Evolutionary conservation across 2,329 filamentous ascomycete species (phyloP).

Genomic region (Emergomyces orientalis): DNA sequence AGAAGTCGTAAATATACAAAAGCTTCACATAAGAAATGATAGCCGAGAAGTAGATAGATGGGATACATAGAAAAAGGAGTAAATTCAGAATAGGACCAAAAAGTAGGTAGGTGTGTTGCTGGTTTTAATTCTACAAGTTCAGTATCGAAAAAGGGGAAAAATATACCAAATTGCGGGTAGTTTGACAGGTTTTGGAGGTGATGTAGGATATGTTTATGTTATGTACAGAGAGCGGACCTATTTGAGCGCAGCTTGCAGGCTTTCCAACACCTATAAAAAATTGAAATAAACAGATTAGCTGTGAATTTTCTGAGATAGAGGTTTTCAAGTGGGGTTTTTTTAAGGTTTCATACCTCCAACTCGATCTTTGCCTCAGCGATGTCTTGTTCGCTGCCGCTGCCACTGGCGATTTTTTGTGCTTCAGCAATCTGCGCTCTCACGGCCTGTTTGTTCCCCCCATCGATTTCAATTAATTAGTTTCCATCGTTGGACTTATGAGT

Average conservation of each 20-base stretch:
- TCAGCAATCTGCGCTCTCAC: conserved; percentile 85
- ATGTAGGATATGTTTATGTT: conserved; percentile 12
- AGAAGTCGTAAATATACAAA: no score
- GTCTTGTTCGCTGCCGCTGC: conserved; percentile 89
- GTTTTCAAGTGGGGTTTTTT: not conserved
- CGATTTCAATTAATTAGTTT: not conserved
- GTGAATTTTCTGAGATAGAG: not conserved
- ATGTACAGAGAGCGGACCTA: conserved; percentile 37
- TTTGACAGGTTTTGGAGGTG: not conserved
- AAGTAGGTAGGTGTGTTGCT: not conserved
- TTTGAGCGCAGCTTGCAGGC: conserved; percentile 41
- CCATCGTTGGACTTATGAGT: not conserved
- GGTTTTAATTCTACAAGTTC: conserved; percentile 13
- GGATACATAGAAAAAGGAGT: not conserved
- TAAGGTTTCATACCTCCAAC: conserved; percentile 63
- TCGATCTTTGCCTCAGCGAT: conserved; percentile 99
- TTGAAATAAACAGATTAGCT: conserved; percentile 6
- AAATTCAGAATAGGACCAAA: not conserved
- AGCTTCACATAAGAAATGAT: not conserved
- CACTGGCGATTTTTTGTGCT: conserved; percentile 87
- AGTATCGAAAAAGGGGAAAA: not conserved
- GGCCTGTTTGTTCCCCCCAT: conserved; percentile 39
- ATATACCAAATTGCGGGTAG: not conserved
- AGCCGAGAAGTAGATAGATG: no score
- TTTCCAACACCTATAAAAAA: conserved; percentile 39